Evolutionary conservation across 768 basidiomycete species (phyloP), one percentile per base, ranked within the genome.

Genomic region (Tubosaeta sp.): DNA sequence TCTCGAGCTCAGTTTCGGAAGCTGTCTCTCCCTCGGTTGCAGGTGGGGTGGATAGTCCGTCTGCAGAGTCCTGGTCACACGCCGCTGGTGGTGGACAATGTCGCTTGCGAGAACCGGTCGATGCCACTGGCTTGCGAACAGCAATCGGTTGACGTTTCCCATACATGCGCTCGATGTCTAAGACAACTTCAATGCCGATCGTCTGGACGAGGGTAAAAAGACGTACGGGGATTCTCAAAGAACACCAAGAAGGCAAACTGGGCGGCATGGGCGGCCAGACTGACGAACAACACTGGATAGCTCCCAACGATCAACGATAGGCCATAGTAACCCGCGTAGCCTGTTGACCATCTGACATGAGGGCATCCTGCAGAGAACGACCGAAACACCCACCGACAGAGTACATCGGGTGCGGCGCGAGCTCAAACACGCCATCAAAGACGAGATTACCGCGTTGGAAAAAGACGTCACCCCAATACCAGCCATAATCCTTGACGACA

Each of bases 281-380:
- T 94, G 54, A 86, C 90, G 62, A 97, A 97, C 12, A 99, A 74
- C 10, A 97, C 94, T 0, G 86, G 78, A 59, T 94, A 92, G 67
- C 88, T 91, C 16, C 91, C 93, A 22, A 83, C 79, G 50, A 94
- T 87, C 56, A 99, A 80, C 2, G 93, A 95, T 19, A 97, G 77
- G 21, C 96, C 96, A 63, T 98, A 99, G 65, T 96, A 95, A 8
- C 94, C 93, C n/a, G 92, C 90, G 59, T 93, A 93, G n/a, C 89
- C 89, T 90, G 49, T 10, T 36, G 4, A 18, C 6, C n/a, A n/a
- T n/a, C 36, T 34, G 9, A 52, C 29, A 44, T 35, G 16, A 60
- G 30, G 22, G 0, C 12, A 7, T 6, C 6, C 16, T 9, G 0
- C 34, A 11, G 29, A 27, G 19, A 14, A 29, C 3, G 31, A 5